Evolutionary conservation across 2,329 filamentous ascomycete species (phyloP), one percentile per base, ranked within the genome.

Genomic region (Nothophoma quercina): DNA sequence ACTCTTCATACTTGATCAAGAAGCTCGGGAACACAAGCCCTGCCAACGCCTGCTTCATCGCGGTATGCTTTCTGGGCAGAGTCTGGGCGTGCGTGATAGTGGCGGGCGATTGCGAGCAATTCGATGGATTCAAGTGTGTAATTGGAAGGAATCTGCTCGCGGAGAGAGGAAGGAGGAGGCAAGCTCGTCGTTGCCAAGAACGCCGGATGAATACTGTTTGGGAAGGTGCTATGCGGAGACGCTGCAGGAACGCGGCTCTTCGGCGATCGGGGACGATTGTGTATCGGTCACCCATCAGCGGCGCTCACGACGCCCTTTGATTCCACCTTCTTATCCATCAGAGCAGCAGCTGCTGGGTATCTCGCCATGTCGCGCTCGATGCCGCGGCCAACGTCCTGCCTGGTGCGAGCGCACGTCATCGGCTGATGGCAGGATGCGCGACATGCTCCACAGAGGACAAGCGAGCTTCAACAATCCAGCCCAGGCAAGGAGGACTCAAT

Each of bases 21-120:
- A 32, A 55, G 51, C 51, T 55, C 15, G 22, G n/a, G 40, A 51
- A 48, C 45, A 50, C 51, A 54, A 54, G 51, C 51, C 34, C 32
- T 38, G 50, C 46, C 46, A 47, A 46, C 46, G 38, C 46, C 55
- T 48, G 48, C 55, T 58, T 58, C 55, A 23, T 30, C 35, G 43
- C 52, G 18, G 46, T 59, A 56, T 42, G 44, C 25, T 45, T 46
- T 26, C 58, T 60, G 36, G 58, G 58, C 58, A 40, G 30, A 15
- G 29, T 5, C 55, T 60, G 47, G 58, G 58, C 58, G 18, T 19
- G 21, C 34, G 38, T 50, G 58, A 56, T 54, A 59, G 55, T 58
- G 52, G 52, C 58, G 36, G 26, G 29, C 26, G 30, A 56, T 43
- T 47, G 47, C 40, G 43, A 54, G 39, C 26, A 26, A 16, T 21